A percentile compares a stretch with the other conserved stretches of the same genome.
phyloP scores from a whole-genome alignment of 768 basidiomycete genomes.

The Baorangia bicolor region DNA sequence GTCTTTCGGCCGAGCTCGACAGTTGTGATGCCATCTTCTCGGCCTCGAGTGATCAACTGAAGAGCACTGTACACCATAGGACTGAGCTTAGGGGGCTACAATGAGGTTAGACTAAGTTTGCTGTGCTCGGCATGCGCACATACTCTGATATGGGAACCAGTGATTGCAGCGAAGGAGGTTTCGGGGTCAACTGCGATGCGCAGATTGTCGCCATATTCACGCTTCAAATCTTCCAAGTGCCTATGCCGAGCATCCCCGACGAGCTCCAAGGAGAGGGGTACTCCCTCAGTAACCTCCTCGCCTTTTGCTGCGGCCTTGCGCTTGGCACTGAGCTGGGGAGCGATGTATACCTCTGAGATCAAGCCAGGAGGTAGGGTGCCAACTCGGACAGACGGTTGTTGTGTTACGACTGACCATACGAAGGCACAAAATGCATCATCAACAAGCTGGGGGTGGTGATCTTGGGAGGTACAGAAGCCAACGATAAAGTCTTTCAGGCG shows the following conservation, averaged over 20 bases:
- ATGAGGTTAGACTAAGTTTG: constrained; percentile 7
- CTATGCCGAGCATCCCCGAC: constrained; percentile 55
- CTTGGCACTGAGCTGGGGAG: constrained; percentile 68
- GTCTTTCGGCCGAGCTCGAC: constrained; percentile 75
- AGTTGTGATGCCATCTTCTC: constrained; percentile 75
- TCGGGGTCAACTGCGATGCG: constrained; percentile 76
- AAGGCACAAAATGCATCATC: constrained; percentile 79
- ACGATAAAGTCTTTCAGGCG: constrained; percentile 68
- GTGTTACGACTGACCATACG: constrained; percentile 77
- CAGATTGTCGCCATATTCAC: constrained; percentile 58
- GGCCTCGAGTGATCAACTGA: constrained; percentile 79
- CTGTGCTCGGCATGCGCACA: constrained; percentile 23
- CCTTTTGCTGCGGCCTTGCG: constrained; percentile 62
- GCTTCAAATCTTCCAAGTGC: constrained; percentile 55
- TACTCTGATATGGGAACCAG: constrained; percentile 83
- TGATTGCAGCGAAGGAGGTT: constrained; percentile 74
- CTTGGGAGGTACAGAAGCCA: constrained; percentile 55
- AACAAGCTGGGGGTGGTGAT: constrained; percentile 48
- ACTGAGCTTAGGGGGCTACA: constrained; percentile 74
- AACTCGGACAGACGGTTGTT: constrained; percentile 73
- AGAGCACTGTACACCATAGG: constrained; percentile 84
- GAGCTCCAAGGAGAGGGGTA: constrained; percentile 47
- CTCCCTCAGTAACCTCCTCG: constrained; percentile 43
- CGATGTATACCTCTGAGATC: constrained; percentile 71
- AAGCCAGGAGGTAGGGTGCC: constrained; percentile 62